Percentiles rank a stretch among this genome's conserved stretches.
These are phyloP conservation scores for Spathaspora girioi DNA, from an alignment of 805 yeast species.

Conservation along the genomic window DNA sequence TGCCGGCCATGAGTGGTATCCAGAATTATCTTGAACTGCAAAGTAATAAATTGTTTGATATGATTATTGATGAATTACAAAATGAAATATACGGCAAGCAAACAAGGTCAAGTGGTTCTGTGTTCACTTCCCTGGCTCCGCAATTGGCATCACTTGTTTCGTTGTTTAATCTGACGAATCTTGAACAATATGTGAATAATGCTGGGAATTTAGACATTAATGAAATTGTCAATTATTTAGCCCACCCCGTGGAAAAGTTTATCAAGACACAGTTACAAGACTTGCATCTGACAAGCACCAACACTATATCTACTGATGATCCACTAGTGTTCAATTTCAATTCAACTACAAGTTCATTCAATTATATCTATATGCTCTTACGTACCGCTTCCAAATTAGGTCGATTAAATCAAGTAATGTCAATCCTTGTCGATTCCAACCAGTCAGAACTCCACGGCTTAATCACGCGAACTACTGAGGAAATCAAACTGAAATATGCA, in stretches of 20 bases:
- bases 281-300: slow-evolving; percentile 17
- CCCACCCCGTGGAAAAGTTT: slow-evolving; percentile 28
- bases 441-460: slow-evolving; percentile 63
- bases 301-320: background rate
- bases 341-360: slow-evolving; percentile 41
- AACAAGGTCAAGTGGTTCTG: slow-evolving; percentile 15
- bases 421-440: slow-evolving; percentile 49
- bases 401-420: slow-evolving; percentile 55
- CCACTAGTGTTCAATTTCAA: slow-evolving; percentile 25
- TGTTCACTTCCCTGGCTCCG: slow-evolving; percentile 27
- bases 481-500: slow-evolving; percentile 54
- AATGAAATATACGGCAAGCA: slow-evolving; percentile 60
- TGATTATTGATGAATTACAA: slow-evolving; percentile 72
- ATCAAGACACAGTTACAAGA: slow-evolving; percentile 25
- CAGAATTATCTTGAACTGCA: slow-evolving; percentile 54
- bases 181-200: slow-evolving; percentile 53
- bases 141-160: slow-evolving; percentile 33
- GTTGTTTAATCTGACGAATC: slow-evolving; percentile 31
- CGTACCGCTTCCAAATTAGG: slow-evolving; percentile 58
- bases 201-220: slow-evolving; percentile 56
- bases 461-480: slow-evolving; percentile 60
- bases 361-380: slow-evolving; percentile 51
- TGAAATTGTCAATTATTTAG: slow-evolving; percentile 42
- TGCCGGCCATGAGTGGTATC: slow-evolving; percentile 50
- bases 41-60: slow-evolving; percentile 60